Evolutionary conservation across 2,329 filamentous ascomycete genomes (phyloP), one percentile per base, ranked within the genome.

Genomic region (Parascedosporium putredinis): DNA sequence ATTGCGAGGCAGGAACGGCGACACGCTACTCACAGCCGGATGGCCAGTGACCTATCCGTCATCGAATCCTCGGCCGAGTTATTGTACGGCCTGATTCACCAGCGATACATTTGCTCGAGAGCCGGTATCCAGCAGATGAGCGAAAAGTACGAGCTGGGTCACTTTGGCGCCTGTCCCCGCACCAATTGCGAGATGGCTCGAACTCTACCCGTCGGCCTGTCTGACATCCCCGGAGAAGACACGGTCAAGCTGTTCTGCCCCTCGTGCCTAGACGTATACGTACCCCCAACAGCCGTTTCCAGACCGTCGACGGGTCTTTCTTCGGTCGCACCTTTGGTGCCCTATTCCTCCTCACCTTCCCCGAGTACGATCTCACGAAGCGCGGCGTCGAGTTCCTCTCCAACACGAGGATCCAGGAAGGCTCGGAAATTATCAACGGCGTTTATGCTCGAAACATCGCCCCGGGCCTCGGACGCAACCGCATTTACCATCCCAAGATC

Each of bases 231-330:
- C 1, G 93, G 93, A 55, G 86, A 95, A 66, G 91, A 98, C 62
- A 98, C 93, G 0, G 93, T 98, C 62, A 98, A 98, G 72, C 80
- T 98, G 20, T 98, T 96, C 71, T 98, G 93, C 64, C 93, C 93
- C 2, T 90, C 88, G 54, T 98, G 93, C 67, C 79, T 96, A 56
- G 93, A 98, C 64, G 88, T 97, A 60, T 98, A 97, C 67, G 93
- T 93, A 0, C 93, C 93, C 93, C 93, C 36, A 98, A 97, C 72
- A 95, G 88, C 61, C 82, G 93, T 18, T 98, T 97, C 64, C 93
- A 97, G 67, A 91, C 88, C 2, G 93, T 98, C 29, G 93, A 98
- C 58, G 93, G 93, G 49, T 93, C 93, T 44, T 98, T 97, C 72
- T 98, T 98, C 62, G 93, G 93, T 45, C 91, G 93, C 49, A 98